Evolutionary conservation across 176 grass and related monocot genomes (phyloP), one percentile per base, ranked within the genome.

Genomic region (Leersia perrieri): DNA sequence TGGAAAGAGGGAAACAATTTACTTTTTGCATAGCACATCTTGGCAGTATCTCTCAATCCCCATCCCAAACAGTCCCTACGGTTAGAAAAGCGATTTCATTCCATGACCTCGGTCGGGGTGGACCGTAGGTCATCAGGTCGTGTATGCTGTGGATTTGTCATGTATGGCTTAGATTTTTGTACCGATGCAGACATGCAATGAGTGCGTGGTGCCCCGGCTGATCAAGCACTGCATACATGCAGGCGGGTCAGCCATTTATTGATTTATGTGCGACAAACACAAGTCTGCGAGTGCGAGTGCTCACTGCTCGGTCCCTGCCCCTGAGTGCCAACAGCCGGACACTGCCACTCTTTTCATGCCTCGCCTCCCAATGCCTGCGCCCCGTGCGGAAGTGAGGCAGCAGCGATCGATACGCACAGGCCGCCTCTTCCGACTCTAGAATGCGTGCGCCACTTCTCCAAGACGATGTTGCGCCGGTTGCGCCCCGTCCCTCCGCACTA

Each of bases 291-390:
- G n/a, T 16, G 63, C 8, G 57, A 16, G n/a, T 31, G 9, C 4
- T 11, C 11, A 35, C 27, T 32, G 65, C 49, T 16, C 33, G 39
- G 27, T 16, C 39, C 53, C 10, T 72, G 77, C 20, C 8, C 51
- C 51, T 11, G 51, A 18, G 7, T n/a, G 51, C 53, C 53, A 3
- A 58, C 62, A 38, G 62, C 33, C 27, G 33, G 15, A 57, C 68
- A 64, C 75, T 86, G 60, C 60, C 60, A 73, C 33, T 16, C 76
- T 86, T 40, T 80, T 29, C 15, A 5, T 11, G 30, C 27, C 20
- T 76, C 22, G 12, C 34, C 53, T 57, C 33, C 64, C 29, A 29
- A 60, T 3, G 1, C 2, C 73, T 30, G 72, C 70, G 77, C 25
- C 11, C 23, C 31, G 7, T 30, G 15, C 29, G 63, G 63, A 53